phyloP scores from a whole-genome alignment of 176 grass and related monocot species.

The Zea luxurians region DNA sequence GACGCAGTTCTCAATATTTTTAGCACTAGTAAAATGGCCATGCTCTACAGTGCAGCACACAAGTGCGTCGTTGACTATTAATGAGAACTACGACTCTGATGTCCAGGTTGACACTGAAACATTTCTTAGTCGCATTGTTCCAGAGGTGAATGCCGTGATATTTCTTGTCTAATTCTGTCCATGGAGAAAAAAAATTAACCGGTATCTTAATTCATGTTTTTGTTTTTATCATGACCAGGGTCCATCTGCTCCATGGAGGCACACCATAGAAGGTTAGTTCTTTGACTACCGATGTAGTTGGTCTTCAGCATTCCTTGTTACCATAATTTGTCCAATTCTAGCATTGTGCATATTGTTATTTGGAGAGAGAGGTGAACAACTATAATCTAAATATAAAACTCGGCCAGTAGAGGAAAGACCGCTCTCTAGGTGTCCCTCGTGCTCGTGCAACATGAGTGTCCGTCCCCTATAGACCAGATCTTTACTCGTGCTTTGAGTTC shows the following conservation, averaged over 20 bases:
- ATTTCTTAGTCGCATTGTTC: conserved; percentile 87
- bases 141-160: conserved; percentile 55
- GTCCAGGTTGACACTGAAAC: conserved; percentile 94
- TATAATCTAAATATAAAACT: not conserved
- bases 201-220: not conserved
- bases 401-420: no score
- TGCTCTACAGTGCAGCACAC: conserved; percentile 88
- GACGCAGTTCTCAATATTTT: not conserved
- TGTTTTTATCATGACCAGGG: conserved; percentile 50
- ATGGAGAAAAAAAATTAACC: not conserved
- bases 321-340: not conserved
- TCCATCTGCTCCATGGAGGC: conserved; percentile 90
- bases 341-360: not conserved
- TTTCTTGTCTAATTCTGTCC: conserved; percentile 22
- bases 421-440: no score
- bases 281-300: not conserved
- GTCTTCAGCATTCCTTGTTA: not conserved
- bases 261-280: conserved; percentile 81
- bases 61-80: conserved; percentile 93
- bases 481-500: no score
- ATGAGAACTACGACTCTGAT: conserved; percentile 95
- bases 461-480: no score
- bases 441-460: no score
- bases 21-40: conserved; percentile 16
- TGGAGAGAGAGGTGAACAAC: not conserved